These are phyloP conservation scores for Eucalyptus coolabah DNA, from an alignment of 345 rosid genomes.

Conservation along the genomic window DNA sequence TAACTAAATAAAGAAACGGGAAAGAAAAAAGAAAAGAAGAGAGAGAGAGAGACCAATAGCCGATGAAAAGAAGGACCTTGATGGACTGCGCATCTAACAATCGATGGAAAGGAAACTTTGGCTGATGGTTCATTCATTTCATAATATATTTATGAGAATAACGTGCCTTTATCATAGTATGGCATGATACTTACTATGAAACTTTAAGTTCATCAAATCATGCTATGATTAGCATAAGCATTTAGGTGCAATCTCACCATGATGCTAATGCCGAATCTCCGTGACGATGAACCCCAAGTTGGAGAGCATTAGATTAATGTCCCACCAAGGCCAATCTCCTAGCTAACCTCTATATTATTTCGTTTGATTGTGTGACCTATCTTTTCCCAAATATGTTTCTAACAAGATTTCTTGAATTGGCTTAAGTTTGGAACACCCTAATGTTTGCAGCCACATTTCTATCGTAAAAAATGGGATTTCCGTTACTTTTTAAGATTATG, in stretches of 20 bases:
- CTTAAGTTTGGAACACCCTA: background rate
- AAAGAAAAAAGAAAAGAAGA: background rate
- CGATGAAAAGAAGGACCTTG: background rate
- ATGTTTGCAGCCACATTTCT: background rate
- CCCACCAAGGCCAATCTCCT: background rate
- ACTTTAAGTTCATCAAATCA: background rate
- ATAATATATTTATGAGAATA: background rate
- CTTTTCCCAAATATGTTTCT: background rate
- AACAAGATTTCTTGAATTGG: background rate
- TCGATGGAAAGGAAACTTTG: background rate
- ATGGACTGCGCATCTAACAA: background rate
- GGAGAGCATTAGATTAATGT: background rate
- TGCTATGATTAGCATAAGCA: background rate
- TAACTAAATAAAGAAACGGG: background rate
- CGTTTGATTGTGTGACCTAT: background rate
- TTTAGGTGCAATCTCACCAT: background rate
- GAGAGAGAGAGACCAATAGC: background rate
- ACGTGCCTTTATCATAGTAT: background rate
- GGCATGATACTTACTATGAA: background rate
- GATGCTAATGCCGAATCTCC: background rate
- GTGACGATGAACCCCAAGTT: background rate
- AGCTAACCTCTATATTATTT: background rate
- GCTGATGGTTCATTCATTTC: background rate
- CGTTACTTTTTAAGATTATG: background rate
- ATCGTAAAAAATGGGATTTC: background rate